phyloP scores from a whole-genome alignment of 192 early-diverging fungal species.

The Coemansia sp. region DNA sequence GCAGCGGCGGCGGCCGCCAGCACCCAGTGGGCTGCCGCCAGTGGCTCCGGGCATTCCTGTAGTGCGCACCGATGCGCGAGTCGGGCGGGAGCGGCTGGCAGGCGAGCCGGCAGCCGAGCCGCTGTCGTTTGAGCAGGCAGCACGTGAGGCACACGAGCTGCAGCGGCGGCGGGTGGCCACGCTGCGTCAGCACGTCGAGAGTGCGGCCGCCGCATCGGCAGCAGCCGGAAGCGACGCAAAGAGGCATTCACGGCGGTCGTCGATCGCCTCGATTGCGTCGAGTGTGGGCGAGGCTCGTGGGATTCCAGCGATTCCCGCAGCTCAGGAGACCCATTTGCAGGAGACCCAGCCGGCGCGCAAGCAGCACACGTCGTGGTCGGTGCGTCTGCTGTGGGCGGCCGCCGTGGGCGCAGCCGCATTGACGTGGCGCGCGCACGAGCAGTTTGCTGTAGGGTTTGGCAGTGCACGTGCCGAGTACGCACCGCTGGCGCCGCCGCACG shows the following conservation, averaged over 20 bases:
- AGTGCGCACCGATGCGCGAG: background rate
- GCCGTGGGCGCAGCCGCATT: constrained; percentile 8
- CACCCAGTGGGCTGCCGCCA: constrained; percentile 23
- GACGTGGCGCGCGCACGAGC: constrained; percentile 38
- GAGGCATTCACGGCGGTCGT: constrained; percentile 42
- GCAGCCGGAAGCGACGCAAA: constrained; percentile 6
- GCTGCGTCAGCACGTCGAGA: constrained; percentile 37
- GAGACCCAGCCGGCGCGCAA: background rate
- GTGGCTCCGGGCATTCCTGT: constrained; percentile 27
- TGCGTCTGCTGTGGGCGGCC: constrained; percentile 16
- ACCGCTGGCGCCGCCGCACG: constrained; percentile 16
- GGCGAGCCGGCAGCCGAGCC: background rate
- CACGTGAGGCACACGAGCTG: constrained; percentile 27
- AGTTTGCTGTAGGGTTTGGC: constrained; percentile 42
- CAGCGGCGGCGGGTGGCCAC: constrained; percentile 51
- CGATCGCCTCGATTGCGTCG: constrained; percentile 38
- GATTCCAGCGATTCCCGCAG: constrained; percentile 20
- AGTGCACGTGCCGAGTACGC: constrained; percentile 31
- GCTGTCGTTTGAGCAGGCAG: constrained; percentile 16
- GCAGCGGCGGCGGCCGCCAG: constrained; percentile 3
- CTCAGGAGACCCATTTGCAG: background rate
- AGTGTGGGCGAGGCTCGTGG: constrained; percentile 42
- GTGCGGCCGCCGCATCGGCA: constrained; percentile 1
- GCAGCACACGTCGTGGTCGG: constrained; percentile 11
- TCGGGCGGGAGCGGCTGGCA: constrained; percentile 12